Evolutionary conservation across 2,329 filamentous ascomycete genomes (phyloP), one percentile per base, ranked within the genome.

Genomic region (Dothiorella sarmentorum): DNA sequence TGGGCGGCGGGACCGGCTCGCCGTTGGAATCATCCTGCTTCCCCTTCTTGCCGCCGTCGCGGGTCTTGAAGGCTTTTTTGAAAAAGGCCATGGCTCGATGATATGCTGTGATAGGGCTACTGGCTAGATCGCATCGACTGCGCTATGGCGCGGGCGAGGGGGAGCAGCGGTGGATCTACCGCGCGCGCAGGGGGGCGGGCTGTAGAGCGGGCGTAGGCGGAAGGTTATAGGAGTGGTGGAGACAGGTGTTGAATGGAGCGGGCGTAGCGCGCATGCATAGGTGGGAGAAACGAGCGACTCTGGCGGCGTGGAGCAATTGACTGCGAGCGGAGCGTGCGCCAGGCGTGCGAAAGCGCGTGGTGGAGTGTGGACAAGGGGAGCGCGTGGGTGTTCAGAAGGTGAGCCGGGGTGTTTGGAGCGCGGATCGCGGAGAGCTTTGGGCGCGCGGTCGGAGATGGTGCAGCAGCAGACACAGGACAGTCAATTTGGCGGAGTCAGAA

Each of bases 21-120:
- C 78, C 75, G 63, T 76, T 83, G 37, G 38, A 17, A 18, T 53
- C 40, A 27, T 59, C 37, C 29, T 63, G 58, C 43, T 67, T 62
- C 26, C 61, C 60, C 76, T 91, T 92, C 76, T 88, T 89, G 60
- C 77, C 76, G 73, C 84, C 86, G 77, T 94, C 90, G 77, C 87
- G 91, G 77, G 83, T 82, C 80, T 90, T 91, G 75, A 93, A 83
- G 60, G 82, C 78, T 61, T 78, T 80, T 60, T 81, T 82, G 68
- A 85, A 82, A 69, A 85, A 83, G 58, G 82, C 76, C 81, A 84
- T 84, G 47, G 15, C 27, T 47, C 20, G 45, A 17, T 38, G 47
- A 52, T 52, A 26, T 37, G 47, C 47, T 51, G 51, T 57, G 62
- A 35, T 42, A 35, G 20, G 38, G 31, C 55, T 24, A 56, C 38